phyloP scores from a whole-genome alignment of 139 green algal species.

The Mesotaenium endlicherianum region DNA sequence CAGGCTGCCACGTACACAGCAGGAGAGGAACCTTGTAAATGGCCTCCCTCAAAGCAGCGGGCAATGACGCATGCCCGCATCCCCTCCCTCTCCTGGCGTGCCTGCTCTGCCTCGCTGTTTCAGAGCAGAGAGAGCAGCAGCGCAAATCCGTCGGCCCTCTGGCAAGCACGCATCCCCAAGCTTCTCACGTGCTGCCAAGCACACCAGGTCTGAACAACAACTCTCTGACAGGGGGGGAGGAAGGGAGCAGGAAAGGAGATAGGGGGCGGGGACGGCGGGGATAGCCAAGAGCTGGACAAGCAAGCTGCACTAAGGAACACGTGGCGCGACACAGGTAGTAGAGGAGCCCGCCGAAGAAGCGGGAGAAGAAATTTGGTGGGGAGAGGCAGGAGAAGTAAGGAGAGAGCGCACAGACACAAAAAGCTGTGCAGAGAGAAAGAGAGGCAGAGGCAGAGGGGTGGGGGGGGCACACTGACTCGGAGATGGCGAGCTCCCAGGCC shows the following conservation, averaged over 20 bases:
- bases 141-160: no score
- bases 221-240: constrained; percentile 1
- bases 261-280: background rate
- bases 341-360: background rate
- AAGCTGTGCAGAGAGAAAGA: background rate
- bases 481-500: constrained; percentile 87
- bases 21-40: no score
- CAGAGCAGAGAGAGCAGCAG: no score
- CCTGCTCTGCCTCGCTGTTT: no score
- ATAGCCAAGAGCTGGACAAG: background rate
- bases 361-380: background rate
- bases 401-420: background rate
- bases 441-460: constrained; percentile 7
- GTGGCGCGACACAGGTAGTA: background rate
- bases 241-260: background rate
- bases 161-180: no score
- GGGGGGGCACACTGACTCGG: constrained; percentile 52
- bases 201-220: no score
- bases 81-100: no score
- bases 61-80: no score
- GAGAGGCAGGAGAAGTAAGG: background rate
- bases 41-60: no score
- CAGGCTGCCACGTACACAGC: no score
- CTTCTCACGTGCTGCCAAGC: no score
- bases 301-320: background rate